phyloP scores from a whole-genome alignment of 1,284 basidiomycete genomes.

The Marasmius tenuissimus region DNA sequence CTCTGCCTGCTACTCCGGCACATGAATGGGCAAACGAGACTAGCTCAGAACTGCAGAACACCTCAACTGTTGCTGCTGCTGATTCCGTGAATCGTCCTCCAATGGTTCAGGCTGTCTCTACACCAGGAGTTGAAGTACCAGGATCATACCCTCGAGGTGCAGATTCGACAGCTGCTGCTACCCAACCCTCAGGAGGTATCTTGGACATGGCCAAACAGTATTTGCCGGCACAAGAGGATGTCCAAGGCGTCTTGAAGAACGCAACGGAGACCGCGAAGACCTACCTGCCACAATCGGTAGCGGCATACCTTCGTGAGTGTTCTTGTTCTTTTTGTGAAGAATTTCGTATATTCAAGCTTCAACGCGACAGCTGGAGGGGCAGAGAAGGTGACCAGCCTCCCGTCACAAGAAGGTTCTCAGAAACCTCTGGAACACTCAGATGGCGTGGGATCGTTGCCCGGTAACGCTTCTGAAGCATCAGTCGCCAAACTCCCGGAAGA shows the following conservation, averaged over 20 bases:
- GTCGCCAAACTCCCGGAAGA: slow-evolving; percentile 42
- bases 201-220: slow-evolving; percentile 18
- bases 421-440: slow-evolving; percentile 22
- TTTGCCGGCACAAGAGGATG: slow-evolving; percentile 20
- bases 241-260: slow-evolving; percentile 19
- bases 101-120: slow-evolving; percentile 10
- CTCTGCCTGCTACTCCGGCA: slow-evolving; percentile 21
- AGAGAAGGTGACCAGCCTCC: slow-evolving; percentile 4
- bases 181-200: slow-evolving; percentile 6
- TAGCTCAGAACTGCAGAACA: slow-evolving; percentile 11
- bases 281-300: slow-evolving; percentile 22
- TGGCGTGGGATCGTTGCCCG: slow-evolving; percentile 24
- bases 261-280: slow-evolving; percentile 24
- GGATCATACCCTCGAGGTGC: slow-evolving; percentile 26
- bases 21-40: slow-evolving; percentile 26
- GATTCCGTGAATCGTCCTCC: not conserved
- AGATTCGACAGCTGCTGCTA: not conserved
- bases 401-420: not conserved
- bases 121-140: slow-evolving; percentile 25
- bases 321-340: not conserved
- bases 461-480: slow-evolving; percentile 30
- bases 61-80: not conserved
- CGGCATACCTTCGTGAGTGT: slow-evolving; percentile 20
- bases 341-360: slow-evolving; percentile 13
- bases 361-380: slow-evolving; percentile 26